Base-by-base conservation (phyloP, 441 rosid genomes). In the Raphanus hybrid region DNA sequence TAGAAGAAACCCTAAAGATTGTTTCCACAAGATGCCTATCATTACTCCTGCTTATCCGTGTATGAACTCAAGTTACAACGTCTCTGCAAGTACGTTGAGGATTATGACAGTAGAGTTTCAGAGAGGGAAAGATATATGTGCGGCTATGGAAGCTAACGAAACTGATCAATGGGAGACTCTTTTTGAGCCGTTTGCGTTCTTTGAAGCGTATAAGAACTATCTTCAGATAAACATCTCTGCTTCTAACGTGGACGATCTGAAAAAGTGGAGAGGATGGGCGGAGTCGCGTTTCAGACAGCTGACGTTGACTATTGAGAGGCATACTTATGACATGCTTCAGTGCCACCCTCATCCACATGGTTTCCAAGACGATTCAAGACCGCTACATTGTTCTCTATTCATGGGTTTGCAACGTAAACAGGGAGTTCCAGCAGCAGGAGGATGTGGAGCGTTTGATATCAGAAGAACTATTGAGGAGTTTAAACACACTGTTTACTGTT, bases 11-110 rank as follows among this genome's bases (percentile, higher is more conserved):
- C 92, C 87, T 0, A 95, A 89, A 78, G 98, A 95, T 73, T 81
- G 87, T 75, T 83, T 23, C 78, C 99, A 95, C 82, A 81, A 89
- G 85, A 95, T 95, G 99, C 98, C 99, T 54, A 95, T 95, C 68
- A 95, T 93, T 54, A 95, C 97, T 81, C 99, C 99, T 59, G 99
- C 99, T 67, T 95, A 93, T 80, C 99, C 99, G 9, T 85, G 86
- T 85, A 95, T 95, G 98, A 95, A 95, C 84, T 93, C 98, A 62
- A 95, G 98, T 84, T 95, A 95, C 81, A 95, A 95, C 81, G 98
- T 95, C 74, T 93, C 98, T 1, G 65, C 86, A 5, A 95, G 95
- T 84, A 95, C 99, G 37, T 70, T 93, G 84, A 91, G 92, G 43
- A 89, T 95, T 76, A 90, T 95, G 95, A 85, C 88, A 8, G 95